Percentiles rank a stretch among this genome's conserved stretches.
These are phyloP conservation scores for Elongisporangium senticosum DNA, from an alignment of 352 stramenopile species.

Conservation along the genomic window DNA sequence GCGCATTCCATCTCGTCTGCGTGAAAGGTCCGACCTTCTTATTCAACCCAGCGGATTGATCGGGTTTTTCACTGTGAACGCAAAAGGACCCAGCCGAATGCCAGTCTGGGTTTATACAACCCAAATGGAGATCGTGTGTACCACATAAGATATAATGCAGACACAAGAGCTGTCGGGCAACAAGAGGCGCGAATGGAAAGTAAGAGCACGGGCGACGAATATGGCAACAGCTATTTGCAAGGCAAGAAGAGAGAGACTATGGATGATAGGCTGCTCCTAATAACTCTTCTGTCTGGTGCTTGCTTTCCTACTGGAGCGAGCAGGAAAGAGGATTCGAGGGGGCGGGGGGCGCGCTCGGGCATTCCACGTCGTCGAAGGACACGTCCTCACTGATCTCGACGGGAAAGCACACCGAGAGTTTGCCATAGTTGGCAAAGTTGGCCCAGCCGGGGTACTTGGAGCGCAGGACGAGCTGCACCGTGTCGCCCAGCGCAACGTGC, in stretches of 20 bases:
- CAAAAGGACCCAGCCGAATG: neutral
- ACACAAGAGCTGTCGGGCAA: neutral
- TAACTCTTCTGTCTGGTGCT: neutral
- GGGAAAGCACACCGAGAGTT: constrained; percentile 36
- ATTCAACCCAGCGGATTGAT: neutral
- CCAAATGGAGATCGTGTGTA: neutral
- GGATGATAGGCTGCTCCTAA: neutral
- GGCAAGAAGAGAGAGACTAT: neutral
- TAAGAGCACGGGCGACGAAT: neutral
- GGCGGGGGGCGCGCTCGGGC: constrained; percentile 24
- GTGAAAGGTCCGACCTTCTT: neutral
- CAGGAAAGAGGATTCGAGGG: constrained; percentile 6
- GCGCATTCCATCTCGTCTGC: neutral
- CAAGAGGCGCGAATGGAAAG: neutral
- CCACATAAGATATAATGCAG: neutral
- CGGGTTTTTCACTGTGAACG: neutral
- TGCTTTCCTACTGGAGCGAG: constrained; percentile 15
- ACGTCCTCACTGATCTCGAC: constrained; percentile 49
- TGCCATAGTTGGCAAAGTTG: constrained; percentile 53
- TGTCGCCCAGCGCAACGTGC: constrained; percentile 32
- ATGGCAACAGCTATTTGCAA: neutral
- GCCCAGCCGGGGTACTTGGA: constrained; percentile 59
- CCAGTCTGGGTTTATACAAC: neutral
- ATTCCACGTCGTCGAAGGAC: constrained; percentile 26
- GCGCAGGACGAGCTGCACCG: constrained; percentile 46